A percentile compares a stretch with the other conserved stretches of the same genome.
These are phyloP conservation scores for Fusarium odoratissimum DNA, from an alignment of 2,329 filamentous ascomycete genomes.

Conservation along the genomic window DNA sequence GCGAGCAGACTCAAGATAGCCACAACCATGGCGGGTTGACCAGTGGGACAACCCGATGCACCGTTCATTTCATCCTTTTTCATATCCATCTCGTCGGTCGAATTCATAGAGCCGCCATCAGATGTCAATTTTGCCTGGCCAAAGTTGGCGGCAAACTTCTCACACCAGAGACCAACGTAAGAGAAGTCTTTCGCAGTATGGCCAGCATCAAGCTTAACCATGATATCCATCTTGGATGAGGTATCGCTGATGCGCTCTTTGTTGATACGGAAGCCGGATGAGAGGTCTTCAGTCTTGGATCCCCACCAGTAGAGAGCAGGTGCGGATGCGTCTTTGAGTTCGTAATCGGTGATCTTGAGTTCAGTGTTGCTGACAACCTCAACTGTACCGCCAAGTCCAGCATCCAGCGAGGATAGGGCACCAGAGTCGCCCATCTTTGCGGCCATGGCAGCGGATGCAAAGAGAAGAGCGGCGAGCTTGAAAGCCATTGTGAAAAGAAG, in stretches of 20 bases:
- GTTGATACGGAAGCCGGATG: conserved; percentile 1
- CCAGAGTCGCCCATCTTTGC: neutral
- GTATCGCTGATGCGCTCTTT: neutral
- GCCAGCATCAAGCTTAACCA: neutral
- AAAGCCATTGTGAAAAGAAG: neutral
- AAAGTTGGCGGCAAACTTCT: neutral
- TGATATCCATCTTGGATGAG: neutral
- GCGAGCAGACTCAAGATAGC: neutral
- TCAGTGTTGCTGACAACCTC: neutral
- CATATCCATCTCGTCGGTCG: neutral
- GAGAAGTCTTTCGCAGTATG: neutral
- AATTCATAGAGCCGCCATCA: neutral
- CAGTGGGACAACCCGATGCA: neutral
- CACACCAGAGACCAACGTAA: neutral
- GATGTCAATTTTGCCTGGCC: neutral
- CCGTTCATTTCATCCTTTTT: neutral
- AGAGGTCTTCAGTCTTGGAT: neutral
- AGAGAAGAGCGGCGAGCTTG: neutral
- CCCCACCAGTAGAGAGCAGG: conserved; percentile 9
- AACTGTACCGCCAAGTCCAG: neutral
- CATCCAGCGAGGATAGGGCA: neutral
- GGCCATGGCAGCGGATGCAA: neutral
- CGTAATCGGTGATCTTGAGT: neutral
- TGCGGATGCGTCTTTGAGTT: neutral
- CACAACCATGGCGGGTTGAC: neutral